These are phyloP conservation scores for Phytophthora multivora DNA, from an alignment of 352 stramenopile species.

Conservation along the genomic window DNA sequence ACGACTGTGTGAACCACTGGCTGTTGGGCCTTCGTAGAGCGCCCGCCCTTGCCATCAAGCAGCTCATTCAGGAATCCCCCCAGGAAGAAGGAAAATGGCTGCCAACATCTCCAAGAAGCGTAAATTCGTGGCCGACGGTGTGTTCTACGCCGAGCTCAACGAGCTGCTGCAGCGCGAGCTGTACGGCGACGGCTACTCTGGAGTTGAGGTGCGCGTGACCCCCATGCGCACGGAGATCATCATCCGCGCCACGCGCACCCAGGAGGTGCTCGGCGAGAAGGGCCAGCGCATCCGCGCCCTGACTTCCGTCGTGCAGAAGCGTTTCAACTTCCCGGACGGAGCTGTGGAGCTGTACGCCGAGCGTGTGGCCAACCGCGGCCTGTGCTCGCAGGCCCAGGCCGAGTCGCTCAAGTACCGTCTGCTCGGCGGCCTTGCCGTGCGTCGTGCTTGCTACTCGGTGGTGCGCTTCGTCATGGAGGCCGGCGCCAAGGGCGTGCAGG, in stretches of 20 bases:
- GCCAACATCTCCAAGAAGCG: slow-evolving; percentile 98
- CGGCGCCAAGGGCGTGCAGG: slow-evolving; percentile 98
- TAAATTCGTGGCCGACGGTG: slow-evolving; percentile 99
- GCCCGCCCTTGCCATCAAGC: neutral
- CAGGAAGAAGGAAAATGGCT: slow-evolving; percentile 63
- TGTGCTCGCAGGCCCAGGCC: slow-evolving; percentile 98
- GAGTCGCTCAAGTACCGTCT: slow-evolving; percentile 99
- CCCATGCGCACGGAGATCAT: slow-evolving; percentile 99
- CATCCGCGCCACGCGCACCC: slow-evolving; percentile 98
- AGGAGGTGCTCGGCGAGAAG: slow-evolving; percentile 99
- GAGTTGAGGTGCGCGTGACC: slow-evolving; percentile 99
- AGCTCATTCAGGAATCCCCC: slow-evolving; percentile 37
- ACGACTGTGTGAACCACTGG: slow-evolving; percentile 16
- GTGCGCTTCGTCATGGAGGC: slow-evolving; percentile 99
- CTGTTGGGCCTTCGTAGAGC: slow-evolving; percentile 1
- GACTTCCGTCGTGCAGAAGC: slow-evolving; percentile 99
- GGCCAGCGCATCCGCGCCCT: slow-evolving; percentile 99
- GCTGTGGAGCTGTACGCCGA: slow-evolving; percentile 99
- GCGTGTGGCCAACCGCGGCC: slow-evolving; percentile 97
- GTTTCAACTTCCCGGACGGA: slow-evolving; percentile 95
- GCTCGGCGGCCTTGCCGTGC: slow-evolving; percentile 96
- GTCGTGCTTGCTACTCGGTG: slow-evolving; percentile 99
- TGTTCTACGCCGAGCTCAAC: slow-evolving; percentile 99
- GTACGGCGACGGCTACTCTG: slow-evolving; percentile 98
- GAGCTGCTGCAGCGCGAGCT: slow-evolving; percentile 98